These are phyloP conservation scores for Aspergillus jensenii DNA, from an alignment of 2,329 filamentous ascomycete genomes.

Conservation along the genomic window DNA sequence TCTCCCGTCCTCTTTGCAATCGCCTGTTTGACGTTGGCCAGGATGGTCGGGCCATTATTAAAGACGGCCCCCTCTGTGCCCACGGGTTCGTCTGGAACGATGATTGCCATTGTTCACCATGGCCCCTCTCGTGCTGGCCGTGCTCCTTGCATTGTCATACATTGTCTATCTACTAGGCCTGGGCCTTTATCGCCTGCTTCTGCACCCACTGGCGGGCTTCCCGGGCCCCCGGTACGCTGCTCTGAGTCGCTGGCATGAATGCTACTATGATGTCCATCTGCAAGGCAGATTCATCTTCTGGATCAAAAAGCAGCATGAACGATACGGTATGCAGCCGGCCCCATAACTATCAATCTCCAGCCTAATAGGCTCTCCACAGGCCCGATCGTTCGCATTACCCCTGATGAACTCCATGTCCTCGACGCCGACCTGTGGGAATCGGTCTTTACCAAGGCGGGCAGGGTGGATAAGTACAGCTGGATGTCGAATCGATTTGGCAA, in stretches of 20 bases:
- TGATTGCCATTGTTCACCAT: background rate
- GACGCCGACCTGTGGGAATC: slow-evolving; percentile 16
- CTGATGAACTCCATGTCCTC: slow-evolving; percentile 16
- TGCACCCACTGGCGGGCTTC: slow-evolving; percentile 15
- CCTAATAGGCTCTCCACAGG: background rate
- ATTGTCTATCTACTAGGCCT: slow-evolving; percentile 1
- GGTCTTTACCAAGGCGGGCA: slow-evolving; percentile 14
- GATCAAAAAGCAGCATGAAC: slow-evolving; percentile 14
- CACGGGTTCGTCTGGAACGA: no score
- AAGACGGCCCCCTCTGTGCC: no score
- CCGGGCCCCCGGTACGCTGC: slow-evolving; percentile 16
- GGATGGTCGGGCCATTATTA: no score
- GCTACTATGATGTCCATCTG: slow-evolving; percentile 15
- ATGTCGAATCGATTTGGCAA: slow-evolving; percentile 17
- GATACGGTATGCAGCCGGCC: slow-evolving; percentile 10
- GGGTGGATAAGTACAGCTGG: slow-evolving; percentile 14
- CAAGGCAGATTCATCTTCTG: slow-evolving; percentile 17
- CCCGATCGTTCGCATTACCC: slow-evolving; percentile 19
- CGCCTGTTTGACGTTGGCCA: no score
- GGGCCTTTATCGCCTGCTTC: slow-evolving; percentile 11
- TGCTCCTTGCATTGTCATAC: slow-evolving; percentile 34
- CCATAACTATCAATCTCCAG: no score
- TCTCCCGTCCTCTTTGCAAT: no score
- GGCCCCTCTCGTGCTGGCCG: background rate
- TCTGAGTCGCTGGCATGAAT: slow-evolving; percentile 17